Evolutionary conservation across 139 green algal species (phyloP).

Genomic region (Coelastrella sp.): DNA sequence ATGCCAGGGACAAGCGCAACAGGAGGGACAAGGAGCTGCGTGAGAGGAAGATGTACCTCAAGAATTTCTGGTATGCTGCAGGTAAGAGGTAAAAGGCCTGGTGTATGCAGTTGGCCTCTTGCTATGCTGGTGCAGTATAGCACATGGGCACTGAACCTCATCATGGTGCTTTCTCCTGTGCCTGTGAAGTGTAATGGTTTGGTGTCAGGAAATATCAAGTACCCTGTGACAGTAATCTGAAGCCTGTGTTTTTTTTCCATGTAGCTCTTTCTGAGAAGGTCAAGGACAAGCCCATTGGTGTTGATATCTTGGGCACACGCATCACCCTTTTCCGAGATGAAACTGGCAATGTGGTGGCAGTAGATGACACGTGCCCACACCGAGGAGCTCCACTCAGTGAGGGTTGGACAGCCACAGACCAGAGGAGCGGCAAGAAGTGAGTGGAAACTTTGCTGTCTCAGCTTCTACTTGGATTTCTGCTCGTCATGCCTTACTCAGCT

Average conservation of each 20-base stretch:
- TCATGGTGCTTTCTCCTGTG: no score
- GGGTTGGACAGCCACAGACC: conserved; percentile 55
- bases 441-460: conserved; percentile 42
- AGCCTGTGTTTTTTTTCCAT: neutral
- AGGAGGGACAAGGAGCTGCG: conserved; percentile 75
- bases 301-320: conserved; percentile 80
- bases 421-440: conserved; percentile 64
- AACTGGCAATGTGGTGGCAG: conserved; percentile 64
- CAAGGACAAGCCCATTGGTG: conserved; percentile 65
- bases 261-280: conserved; percentile 69
- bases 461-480: neutral
- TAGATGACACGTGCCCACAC: conserved; percentile 88
- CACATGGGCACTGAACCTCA: no score
- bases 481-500: neutral
- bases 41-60: conserved; percentile 70
- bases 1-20: neutral
- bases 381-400: conserved; percentile 68
- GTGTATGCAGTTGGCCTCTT: neutral
- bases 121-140: neutral
- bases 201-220: no score
- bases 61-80: conserved; percentile 84
- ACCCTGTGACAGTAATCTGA: no score
- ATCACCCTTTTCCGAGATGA: conserved; percentile 80
- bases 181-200: no score
- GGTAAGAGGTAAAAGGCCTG: conserved; percentile 25